These are phyloP conservation scores for Mikania micrantha DNA, from an alignment of 129 eudicot genomes.

Conservation along the genomic window DNA sequence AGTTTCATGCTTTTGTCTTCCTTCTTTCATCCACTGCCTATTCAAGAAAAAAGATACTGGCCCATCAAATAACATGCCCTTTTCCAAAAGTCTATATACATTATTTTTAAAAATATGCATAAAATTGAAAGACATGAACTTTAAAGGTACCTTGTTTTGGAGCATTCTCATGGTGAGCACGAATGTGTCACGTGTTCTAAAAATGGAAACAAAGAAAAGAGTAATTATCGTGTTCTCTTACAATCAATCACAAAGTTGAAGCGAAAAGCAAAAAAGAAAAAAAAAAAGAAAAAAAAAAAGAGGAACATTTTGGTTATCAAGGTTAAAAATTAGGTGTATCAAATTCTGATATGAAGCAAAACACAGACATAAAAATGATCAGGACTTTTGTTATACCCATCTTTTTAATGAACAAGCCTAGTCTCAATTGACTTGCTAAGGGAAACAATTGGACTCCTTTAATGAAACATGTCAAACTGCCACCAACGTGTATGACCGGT, in stretches of 20 bases:
- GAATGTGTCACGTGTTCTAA: slow-evolving; percentile 76
- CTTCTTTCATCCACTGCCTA: slow-evolving; percentile 78
- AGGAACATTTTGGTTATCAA: background rate
- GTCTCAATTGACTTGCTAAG: background rate
- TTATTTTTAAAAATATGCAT: background rate
- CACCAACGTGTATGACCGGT: too few relatives aligned
- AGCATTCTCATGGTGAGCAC: slow-evolving; percentile 94
- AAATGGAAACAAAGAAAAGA: background rate
- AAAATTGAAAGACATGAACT: slow-evolving; percentile 4
- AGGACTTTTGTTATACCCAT: background rate
- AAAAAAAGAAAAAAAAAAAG: too few relatives aligned
- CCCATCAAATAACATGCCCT: background rate
- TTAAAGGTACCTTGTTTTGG: slow-evolving; percentile 73
- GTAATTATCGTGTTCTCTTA: background rate
- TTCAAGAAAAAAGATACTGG: background rate
- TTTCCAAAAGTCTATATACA: background rate
- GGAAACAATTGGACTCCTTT: too few relatives aligned
- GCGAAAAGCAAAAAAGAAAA: too few relatives aligned
- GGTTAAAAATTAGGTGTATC: background rate
- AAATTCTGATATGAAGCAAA: background rate
- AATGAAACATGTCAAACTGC: too few relatives aligned
- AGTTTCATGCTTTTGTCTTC: slow-evolving; percentile 47
- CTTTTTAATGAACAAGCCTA: background rate
- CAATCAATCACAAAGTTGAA: background rate
- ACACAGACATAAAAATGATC: background rate